Evolutionary conservation across 768 basidiomycete species (phyloP).

Genomic region (Calocera cornea): DNA sequence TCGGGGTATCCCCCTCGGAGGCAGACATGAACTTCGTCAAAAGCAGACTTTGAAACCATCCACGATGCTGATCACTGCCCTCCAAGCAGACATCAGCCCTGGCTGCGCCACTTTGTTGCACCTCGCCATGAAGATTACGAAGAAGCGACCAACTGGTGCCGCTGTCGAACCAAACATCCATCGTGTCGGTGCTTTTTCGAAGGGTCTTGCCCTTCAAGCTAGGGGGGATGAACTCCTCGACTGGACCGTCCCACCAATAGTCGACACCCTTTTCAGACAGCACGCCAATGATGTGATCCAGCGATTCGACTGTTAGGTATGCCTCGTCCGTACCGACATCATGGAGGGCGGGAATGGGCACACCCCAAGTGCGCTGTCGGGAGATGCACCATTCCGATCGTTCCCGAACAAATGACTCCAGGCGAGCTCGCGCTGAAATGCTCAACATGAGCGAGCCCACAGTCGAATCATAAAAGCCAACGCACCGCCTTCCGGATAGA

Average conservation of each 20-base stretch:
- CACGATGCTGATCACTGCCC: constrained; percentile 93
- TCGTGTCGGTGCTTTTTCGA: constrained; percentile 77
- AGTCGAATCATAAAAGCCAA: constrained; percentile 13
- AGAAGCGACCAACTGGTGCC: constrained; percentile 88
- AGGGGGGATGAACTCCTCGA: constrained; percentile 66
- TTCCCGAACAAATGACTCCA: constrained; percentile 70
- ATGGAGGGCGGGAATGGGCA: constrained; percentile 83
- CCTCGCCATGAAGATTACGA: constrained; percentile 7
- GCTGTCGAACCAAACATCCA: constrained; percentile 99
- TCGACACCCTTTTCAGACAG: constrained; percentile 56
- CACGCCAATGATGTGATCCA: constrained; percentile 65
- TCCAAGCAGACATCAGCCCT: constrained; percentile 82
- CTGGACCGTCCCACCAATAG: constrained; percentile 87
- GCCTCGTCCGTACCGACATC: constrained; percentile 47
- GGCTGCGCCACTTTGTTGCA: neutral
- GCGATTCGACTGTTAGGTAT: constrained; percentile 46
- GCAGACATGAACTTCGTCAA: constrained; percentile 60
- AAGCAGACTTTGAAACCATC: constrained; percentile 96
- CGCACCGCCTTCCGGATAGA: constrained; percentile 65
- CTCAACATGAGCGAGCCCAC: neutral
- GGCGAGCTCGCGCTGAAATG: constrained; percentile 61
- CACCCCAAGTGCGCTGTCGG: constrained; percentile 92
- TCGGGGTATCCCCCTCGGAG: constrained; percentile 18
- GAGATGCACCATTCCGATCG: constrained; percentile 99
- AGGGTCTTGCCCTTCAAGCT: constrained; percentile 32